Percentiles rank a stretch among this genome's conserved stretches.
phyloP scores from a whole-genome alignment of 164 flowering plant species.

The Aristolochia fimbriata region DNA sequence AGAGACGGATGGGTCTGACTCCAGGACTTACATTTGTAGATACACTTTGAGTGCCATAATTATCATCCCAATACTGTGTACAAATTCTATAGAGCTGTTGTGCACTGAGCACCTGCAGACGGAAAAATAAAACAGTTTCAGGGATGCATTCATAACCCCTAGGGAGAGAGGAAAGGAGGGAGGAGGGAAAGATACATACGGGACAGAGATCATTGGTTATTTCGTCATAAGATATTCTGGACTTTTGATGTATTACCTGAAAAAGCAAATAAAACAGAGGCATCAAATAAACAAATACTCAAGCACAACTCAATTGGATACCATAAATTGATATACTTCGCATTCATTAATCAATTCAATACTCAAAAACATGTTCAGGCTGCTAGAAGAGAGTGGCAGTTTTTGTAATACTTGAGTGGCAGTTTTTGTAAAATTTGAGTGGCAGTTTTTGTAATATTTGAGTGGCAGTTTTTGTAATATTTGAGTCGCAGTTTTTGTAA shows the following conservation, averaged over 20 bases:
- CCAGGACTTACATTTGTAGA: constrained; percentile 43
- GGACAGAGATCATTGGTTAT: constrained; percentile 1
- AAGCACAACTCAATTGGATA: background rate
- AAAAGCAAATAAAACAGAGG: background rate
- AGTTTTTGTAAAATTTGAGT: too few species aligned
- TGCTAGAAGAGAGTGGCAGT: too few species aligned
- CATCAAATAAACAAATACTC: background rate
- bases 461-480: too few species aligned
- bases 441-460: too few species aligned
- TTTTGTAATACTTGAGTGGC: too few species aligned
- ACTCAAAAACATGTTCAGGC: too few species aligned
- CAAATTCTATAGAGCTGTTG: constrained; percentile 77
- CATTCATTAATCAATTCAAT: too few species aligned
- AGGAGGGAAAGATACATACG: background rate
- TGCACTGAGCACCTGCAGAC: constrained; percentile 48
- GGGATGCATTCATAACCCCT: background rate
- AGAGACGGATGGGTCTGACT: background rate
- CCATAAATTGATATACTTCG: background rate
- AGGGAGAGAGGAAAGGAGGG: background rate
- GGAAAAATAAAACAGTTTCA: background rate
- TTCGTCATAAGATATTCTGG: constrained; percentile 1
- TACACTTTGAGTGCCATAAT: constrained; percentile 49
- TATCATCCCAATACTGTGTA: constrained; percentile 63
- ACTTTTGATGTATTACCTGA: constrained; percentile 1
- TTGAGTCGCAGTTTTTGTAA: too few species aligned